Evolutionary conservation across 2,329 filamentous ascomycete species (phyloP).

Genomic region (Calonectria naviculata): DNA sequence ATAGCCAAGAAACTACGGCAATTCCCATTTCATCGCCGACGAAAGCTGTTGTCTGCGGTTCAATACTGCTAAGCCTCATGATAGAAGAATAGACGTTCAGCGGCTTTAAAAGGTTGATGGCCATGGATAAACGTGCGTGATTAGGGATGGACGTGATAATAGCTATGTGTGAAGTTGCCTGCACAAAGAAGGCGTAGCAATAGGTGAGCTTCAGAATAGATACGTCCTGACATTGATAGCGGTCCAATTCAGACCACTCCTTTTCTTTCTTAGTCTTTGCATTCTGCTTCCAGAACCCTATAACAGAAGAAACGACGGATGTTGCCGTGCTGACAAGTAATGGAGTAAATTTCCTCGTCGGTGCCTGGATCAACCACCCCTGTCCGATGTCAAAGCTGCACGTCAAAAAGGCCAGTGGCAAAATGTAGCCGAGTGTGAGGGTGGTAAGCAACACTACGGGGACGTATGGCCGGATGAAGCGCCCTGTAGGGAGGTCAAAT

Average conservation of each 20-base stretch:
- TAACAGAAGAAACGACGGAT: background rate
- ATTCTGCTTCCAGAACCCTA: background rate
- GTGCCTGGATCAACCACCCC: background rate
- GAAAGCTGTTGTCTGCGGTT: too few species aligned
- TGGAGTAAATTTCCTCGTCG: background rate
- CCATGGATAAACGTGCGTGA: background rate
- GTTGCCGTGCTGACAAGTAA: background rate
- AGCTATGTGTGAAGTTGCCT: background rate
- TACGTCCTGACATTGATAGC: background rate
- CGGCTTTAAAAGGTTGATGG: too few species aligned
- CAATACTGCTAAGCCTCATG: background rate
- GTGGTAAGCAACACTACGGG: background rate
- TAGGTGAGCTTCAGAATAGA: background rate
- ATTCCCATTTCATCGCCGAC: background rate
- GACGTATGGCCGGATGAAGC: background rate
- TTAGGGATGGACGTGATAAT: background rate
- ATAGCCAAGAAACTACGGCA: background rate
- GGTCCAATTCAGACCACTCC: background rate
- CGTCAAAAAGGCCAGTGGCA: background rate
- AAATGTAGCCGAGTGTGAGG: background rate
- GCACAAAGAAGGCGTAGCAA: background rate
- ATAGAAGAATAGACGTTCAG: too few species aligned
- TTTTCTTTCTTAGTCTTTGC: background rate
- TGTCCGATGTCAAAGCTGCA: background rate
- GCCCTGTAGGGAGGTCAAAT: background rate